A percentile compares a stretch with the other conserved stretches of the same genome.
phyloP scores from a whole-genome alignment of 2,329 filamentous ascomycete species.

The Coniochaeta ligniaria region DNA sequence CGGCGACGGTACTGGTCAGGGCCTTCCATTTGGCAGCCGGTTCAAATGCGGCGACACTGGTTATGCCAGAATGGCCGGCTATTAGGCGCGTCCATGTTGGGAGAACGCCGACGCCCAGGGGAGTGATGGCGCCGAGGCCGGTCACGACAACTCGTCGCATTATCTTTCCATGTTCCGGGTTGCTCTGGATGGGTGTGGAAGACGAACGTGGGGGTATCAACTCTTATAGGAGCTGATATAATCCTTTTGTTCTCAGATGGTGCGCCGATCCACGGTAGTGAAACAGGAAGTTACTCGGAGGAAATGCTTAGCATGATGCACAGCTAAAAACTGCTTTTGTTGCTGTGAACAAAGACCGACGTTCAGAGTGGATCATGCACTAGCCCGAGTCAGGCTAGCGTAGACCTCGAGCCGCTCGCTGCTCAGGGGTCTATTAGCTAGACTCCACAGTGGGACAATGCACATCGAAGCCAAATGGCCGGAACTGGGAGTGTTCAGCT shows the following conservation, averaged over 20 bases:
- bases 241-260: not conserved
- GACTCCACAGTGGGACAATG: not conserved
- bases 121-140: slow-evolving; percentile 74
- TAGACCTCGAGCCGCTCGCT: not conserved
- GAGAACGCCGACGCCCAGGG: slow-evolving; percentile 71
- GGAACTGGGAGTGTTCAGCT: not conserved
- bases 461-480: not conserved
- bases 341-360: not conserved
- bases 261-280: not conserved
- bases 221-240: not conserved
- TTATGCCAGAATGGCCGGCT: slow-evolving; percentile 72
- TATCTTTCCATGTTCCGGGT: slow-evolving; percentile 28
- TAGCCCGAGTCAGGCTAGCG: not conserved
- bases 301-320: not conserved
- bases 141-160: slow-evolving; percentile 77
- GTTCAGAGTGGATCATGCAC: not conserved
- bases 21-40: slow-evolving; percentile 54
- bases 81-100: slow-evolving; percentile 77
- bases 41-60: slow-evolving; percentile 58
- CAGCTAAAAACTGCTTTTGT: not conserved
- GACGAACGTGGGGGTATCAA: not conserved
- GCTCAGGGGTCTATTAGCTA: not conserved
- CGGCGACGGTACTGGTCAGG: slow-evolving; percentile 80
- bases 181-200: not conserved
- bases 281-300: not conserved